Base-by-base conservation (phyloP, 2,329 filamentous ascomycete genomes). In the Penicillium sp. region DNA sequence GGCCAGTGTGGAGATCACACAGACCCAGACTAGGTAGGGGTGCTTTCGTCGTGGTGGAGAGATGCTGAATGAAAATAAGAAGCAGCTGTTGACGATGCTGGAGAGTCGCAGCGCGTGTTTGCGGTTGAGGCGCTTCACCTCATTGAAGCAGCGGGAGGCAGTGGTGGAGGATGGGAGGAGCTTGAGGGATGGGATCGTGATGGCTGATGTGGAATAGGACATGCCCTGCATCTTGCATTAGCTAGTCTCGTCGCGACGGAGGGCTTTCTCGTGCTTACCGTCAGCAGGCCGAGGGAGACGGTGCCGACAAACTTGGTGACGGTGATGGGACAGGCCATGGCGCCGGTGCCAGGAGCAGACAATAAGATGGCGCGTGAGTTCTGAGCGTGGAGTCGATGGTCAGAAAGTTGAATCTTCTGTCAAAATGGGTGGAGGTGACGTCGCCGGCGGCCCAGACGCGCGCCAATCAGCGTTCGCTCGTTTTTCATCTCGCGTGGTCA, bases 301-400 rank as follows among this genome's bases (percentile, higher is more conserved):
- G 89, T 94, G 63, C 91, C 91, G 58, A 96, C 86, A 68, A 96
- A 95, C 74, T 97, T 96, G 74, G 87, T 82, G 68, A 86, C 73
- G 46, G 87, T 84, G 63, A 95, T 81, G 61, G 77, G 82, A 60
- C 79, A 81, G 59, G 81, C 77, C 80, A 89, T 86, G 69, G 65
- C 75, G 58, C 18, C 24, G 24, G 18, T 27, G 22, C 11, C 13
- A 32, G n/a, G 22, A 4, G 20, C 38, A 26, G 13, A 24, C 39
- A 16, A 20, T 10, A 9, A 14, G 18, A n/a, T 14, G 22, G 22
- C 14, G 10, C 26, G 26, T 27, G 26, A 34, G 29, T 28, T 23
- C 11, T 4, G 18, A 4, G 42, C n/a, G n/a, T n/a, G n/a, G 18
- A 20, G 18, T 38, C 9, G 37, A 27, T 26, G 23, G 26, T 14